Evolutionary conservation across 169 alveolate genomes (phyloP).

Genomic region (Fabrea salina): DNA sequence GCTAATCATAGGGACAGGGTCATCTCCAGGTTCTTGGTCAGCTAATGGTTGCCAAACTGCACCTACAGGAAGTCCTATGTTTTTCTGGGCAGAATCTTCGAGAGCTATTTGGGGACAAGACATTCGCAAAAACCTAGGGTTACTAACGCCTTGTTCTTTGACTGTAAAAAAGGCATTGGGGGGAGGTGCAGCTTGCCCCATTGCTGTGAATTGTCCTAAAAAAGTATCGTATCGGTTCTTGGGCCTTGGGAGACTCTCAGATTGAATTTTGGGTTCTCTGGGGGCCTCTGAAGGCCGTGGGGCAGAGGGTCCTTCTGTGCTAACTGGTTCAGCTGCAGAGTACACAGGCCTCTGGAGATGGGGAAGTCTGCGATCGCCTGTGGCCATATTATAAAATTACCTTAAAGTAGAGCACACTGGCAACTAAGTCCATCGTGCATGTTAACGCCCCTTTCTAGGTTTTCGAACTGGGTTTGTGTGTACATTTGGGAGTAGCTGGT

Average conservation of each 20-base stretch:
- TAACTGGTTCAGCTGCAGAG: neutral
- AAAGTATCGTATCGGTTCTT: neutral
- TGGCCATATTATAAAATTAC: too few species aligned
- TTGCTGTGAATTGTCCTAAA: slow-evolving; percentile 17
- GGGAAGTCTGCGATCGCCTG: too few species aligned
- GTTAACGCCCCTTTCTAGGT: too few species aligned
- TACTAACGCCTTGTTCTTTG: neutral
- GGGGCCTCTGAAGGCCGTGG: neutral
- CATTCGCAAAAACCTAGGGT: neutral
- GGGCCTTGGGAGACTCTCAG: neutral
- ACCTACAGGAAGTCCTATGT: slow-evolving; percentile 5
- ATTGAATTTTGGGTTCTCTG: neutral
- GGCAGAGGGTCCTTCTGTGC: neutral
- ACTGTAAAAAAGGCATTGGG: neutral
- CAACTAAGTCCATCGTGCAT: too few species aligned
- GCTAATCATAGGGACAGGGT: slow-evolving; percentile 27
- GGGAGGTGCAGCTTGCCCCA: neutral
- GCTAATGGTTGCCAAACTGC: slow-evolving; percentile 25
- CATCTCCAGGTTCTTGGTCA: neutral
- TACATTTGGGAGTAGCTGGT: too few species aligned
- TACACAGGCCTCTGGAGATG: neutral
- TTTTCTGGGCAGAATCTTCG: neutral
- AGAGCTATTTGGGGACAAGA: neutral
- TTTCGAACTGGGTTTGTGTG: too few species aligned
- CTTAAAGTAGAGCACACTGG: too few species aligned